Percentiles rank a stretch among this genome's conserved stretches.
Conservation (phyloP, 2,329 filamentous ascomycete genomes). For the Cladorrhinum sp. region DNA sequence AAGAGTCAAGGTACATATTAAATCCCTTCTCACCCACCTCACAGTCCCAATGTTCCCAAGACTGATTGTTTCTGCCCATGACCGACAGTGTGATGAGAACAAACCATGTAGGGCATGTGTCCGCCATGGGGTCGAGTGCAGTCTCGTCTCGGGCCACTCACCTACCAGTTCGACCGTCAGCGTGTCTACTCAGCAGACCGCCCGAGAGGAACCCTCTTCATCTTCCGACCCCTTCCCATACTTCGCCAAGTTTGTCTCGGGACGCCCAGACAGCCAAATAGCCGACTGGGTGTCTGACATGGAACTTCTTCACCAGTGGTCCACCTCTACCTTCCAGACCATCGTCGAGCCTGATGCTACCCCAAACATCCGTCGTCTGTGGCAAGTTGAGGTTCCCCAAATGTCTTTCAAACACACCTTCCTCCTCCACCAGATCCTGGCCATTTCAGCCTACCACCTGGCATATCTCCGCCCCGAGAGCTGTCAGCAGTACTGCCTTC, state of each 20-base stretch:
- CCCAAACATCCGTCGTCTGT: slow-evolving; percentile 6
- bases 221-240: slow-evolving; percentile 21
- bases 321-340: slow-evolving; percentile 25
- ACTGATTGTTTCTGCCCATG: background rate
- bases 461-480: slow-evolving; percentile 21
- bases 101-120: slow-evolving; percentile 38
- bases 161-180: background rate
- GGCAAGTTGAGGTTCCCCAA: slow-evolving; percentile 22
- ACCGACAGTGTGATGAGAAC: slow-evolving; percentile 37
- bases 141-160: slow-evolving; percentile 22
- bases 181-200: background rate
- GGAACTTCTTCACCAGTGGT: slow-evolving; percentile 38
- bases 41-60: too few species aligned
- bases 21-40: background rate
- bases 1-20: slow-evolving; percentile 35
- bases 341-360: slow-evolving; percentile 5
- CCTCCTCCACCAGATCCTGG: slow-evolving; percentile 27
- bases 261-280: slow-evolving; percentile 14
- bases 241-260: slow-evolving; percentile 21
- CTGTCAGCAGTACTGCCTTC: slow-evolving; percentile 17
- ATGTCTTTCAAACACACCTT: slow-evolving; percentile 24
- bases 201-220: background rate
- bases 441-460: slow-evolving; percentile 24
- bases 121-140: slow-evolving; percentile 36
- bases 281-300: slow-evolving; percentile 35